phyloP scores from a whole-genome alignment of 768 basidiomycete genomes.

The Hebeloma cylindrosporum region DNA sequence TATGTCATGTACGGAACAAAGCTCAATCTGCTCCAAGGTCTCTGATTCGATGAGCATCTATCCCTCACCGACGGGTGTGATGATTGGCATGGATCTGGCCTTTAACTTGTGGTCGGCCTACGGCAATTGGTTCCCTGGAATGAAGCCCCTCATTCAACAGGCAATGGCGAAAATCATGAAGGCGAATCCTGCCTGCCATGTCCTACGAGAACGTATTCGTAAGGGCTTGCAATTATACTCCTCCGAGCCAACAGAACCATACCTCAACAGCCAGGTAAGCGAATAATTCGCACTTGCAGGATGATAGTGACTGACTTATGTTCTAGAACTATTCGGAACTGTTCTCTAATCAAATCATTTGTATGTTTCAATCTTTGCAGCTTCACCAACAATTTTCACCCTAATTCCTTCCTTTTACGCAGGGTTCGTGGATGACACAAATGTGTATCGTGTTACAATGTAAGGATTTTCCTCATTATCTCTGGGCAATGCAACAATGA shows the following conservation, averaged over 20 bases:
- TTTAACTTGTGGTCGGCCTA: conserved; percentile 99
- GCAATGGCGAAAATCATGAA: conserved; percentile 99
- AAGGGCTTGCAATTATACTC: conserved; percentile 98
- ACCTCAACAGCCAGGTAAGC: conserved; percentile 87
- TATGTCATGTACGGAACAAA: not conserved
- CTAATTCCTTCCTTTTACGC: conserved; percentile 9
- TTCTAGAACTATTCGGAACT: conserved; percentile 85
- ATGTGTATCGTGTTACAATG: conserved; percentile 99
- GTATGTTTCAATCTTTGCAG: no score
- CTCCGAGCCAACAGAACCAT: conserved; percentile 98
- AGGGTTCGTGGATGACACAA: conserved; percentile 99
- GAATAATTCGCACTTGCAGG: not conserved
- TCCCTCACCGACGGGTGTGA: conserved; percentile 96
- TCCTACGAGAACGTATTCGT: conserved; percentile 96
- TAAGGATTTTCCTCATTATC: conserved; percentile 20
- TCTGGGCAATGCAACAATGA: conserved; percentile 10
- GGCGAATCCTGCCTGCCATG: conserved; percentile 97
- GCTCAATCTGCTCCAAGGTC: conserved; percentile 44
- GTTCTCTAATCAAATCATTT: conserved; percentile 98
- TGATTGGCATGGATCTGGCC: conserved; percentile 98
- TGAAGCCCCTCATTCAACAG: conserved; percentile 97
- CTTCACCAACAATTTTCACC: no score
- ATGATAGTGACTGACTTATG: not conserved
- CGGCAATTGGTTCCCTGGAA: conserved; percentile 98
- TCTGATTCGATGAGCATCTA: conserved; percentile 99